phyloP scores from a whole-genome alignment of 345 rosid genomes.

The Arabis hirsuta region DNA sequence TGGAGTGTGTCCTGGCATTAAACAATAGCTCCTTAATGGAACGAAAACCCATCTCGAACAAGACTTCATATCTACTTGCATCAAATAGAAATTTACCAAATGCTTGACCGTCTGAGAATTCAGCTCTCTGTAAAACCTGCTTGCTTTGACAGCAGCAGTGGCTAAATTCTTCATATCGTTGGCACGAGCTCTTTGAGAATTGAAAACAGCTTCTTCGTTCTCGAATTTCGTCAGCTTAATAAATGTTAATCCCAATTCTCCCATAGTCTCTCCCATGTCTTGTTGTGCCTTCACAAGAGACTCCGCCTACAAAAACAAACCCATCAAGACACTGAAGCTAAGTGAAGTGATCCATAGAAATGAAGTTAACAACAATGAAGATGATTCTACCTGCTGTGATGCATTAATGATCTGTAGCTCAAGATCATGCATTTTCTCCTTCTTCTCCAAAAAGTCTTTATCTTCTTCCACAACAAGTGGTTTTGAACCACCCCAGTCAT shows the following conservation, averaged over 20 bases:
- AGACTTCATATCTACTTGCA: no score
- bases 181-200: constrained; percentile 75
- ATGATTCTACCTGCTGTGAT: constrained; percentile 74
- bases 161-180: constrained; percentile 87
- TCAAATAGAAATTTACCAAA: constrained; percentile 57
- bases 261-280: constrained; percentile 98
- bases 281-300: constrained; percentile 89
- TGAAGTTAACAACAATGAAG: background rate
- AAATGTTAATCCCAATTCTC: constrained; percentile 85
- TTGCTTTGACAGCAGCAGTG: constrained; percentile 96
- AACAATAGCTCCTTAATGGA: constrained; percentile 14
- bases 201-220: constrained; percentile 83
- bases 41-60: background rate
- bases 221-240: constrained; percentile 91
- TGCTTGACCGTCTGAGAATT: constrained; percentile 93
- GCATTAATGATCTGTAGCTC: constrained; percentile 88
- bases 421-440: constrained; percentile 79
- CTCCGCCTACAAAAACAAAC: constrained; percentile 63
- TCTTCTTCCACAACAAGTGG: constrained; percentile 91
- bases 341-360: background rate
- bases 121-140: constrained; percentile 88
- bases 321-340: background rate
- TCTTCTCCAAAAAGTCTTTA: constrained; percentile 85
- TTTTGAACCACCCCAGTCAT: constrained; percentile 85
- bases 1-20: constrained; percentile 79